phyloP scores from a whole-genome alignment of 805 yeast species.

The Cyberlindnera amylophila region DNA sequence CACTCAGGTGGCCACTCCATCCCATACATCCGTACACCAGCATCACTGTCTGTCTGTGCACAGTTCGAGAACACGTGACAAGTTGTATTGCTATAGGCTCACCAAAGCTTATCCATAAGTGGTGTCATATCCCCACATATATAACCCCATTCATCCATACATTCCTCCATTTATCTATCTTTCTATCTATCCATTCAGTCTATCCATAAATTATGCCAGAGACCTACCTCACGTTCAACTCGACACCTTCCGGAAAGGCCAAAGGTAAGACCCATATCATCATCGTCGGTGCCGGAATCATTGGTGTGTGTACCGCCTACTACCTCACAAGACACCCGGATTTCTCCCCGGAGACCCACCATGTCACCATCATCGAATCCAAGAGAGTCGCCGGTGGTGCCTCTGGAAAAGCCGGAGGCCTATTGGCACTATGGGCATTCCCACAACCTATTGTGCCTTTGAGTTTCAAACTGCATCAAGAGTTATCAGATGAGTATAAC shows the following conservation, averaged over 20 bases:
- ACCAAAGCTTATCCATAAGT: no score
- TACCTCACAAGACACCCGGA: conserved; percentile 79
- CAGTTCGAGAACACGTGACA: no score
- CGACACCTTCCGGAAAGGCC: conserved; percentile 27
- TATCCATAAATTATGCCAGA: conserved; percentile 1
- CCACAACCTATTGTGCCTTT: conserved; percentile 92
- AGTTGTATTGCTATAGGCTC: no score
- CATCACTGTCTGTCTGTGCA: no score
- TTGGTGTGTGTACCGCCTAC: conserved; percentile 94
- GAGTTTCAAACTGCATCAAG: conserved; percentile 80
- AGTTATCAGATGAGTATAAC: conserved; percentile 68
- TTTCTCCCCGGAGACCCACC: conserved; percentile 67
- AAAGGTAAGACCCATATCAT: conserved; percentile 71
- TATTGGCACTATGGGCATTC: conserved; percentile 93
- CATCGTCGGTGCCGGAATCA: conserved; percentile 92
- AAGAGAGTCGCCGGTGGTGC: conserved; percentile 97
- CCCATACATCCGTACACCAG: no score
- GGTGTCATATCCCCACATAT: no score
- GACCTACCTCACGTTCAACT: conserved; percentile 19
- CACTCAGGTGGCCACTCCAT: no score
- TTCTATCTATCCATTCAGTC: not conserved
- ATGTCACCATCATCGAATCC: conserved; percentile 82
- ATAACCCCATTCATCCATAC: not conserved
- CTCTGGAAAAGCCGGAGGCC: conserved; percentile 95
- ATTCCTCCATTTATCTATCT: not conserved